phyloP scores from a whole-genome alignment of 139 green algal species.

The Coelastrella sp. region DNA sequence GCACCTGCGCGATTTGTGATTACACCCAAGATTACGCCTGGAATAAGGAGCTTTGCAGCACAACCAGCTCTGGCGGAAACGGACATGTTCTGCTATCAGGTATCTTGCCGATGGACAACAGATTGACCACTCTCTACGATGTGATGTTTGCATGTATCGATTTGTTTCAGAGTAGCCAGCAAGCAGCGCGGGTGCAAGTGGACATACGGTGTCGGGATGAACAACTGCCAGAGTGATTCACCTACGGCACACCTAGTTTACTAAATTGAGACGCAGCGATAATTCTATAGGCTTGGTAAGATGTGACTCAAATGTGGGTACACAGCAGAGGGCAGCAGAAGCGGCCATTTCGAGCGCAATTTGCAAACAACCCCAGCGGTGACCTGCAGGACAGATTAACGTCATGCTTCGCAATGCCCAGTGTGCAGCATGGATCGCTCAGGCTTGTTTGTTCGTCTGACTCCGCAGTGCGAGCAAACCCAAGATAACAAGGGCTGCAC shows the following conservation, averaged over 20 bases:
- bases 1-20: not conserved
- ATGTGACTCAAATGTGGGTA: too few relatives aligned
- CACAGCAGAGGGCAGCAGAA: too few relatives aligned
- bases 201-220: too few relatives aligned
- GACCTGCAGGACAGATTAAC: not conserved
- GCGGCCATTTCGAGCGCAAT: too few relatives aligned
- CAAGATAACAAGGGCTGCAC: slow-evolving; percentile 70
- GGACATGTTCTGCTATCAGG: slow-evolving; percentile 60
- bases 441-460: not conserved
- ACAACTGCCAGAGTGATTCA: not conserved
- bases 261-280: too few relatives aligned
- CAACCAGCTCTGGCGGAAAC: slow-evolving; percentile 2
- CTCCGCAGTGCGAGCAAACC: slow-evolving; percentile 75
- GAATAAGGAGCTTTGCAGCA: slow-evolving; percentile 36
- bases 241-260: too few relatives aligned
- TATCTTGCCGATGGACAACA: not conserved
- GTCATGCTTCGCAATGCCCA: too few relatives aligned
- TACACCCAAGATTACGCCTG: not conserved
- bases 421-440: not conserved
- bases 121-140: too few relatives aligned
- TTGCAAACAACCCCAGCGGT: not conserved
- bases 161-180: too few relatives aligned
- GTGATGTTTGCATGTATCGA: too few relatives aligned
- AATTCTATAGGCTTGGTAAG: too few relatives aligned
- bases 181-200: too few relatives aligned